A percentile compares a stretch with the other conserved stretches of the same genome.
These are phyloP conservation scores for Claviceps sp. DNA, from an alignment of 2,329 filamentous ascomycete genomes.

Conservation along the genomic window DNA sequence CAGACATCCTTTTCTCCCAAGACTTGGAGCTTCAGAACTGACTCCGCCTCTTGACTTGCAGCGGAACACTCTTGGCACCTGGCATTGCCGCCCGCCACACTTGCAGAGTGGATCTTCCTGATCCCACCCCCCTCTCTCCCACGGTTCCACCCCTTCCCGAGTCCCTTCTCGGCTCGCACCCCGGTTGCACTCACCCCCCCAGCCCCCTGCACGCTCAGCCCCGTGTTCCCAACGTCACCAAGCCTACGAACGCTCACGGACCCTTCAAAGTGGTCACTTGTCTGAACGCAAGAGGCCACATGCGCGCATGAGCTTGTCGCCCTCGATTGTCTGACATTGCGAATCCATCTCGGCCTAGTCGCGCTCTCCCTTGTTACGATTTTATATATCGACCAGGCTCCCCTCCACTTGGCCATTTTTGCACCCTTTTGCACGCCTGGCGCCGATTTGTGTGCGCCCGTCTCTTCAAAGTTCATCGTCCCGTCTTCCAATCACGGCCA, in stretches of 20 bases:
- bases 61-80: neutral
- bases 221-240: slow-evolving; percentile 30
- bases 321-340: slow-evolving; percentile 10
- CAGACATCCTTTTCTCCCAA: neutral
- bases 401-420: neutral
- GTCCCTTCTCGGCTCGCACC: slow-evolving; percentile 3
- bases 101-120: neutral
- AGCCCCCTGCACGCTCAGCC: slow-evolving; percentile 21
- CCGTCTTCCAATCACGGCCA: neutral
- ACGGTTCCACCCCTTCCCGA: neutral
- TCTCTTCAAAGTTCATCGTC: neutral
- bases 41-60: neutral
- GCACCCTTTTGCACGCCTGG: neutral
- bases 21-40: neutral
- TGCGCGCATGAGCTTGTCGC: slow-evolving; percentile 14
- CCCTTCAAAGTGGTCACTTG: slow-evolving; percentile 16
- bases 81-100: neutral
- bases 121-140: neutral
- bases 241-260: slow-evolving; percentile 22
- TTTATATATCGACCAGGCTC: slow-evolving; percentile 3
- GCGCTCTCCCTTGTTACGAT: slow-evolving; percentile 7
- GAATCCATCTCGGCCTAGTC: slow-evolving; percentile 5
- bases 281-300: slow-evolving; percentile 14
- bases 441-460: neutral
- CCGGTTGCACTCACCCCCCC: neutral